phyloP scores from a whole-genome alignment of 805 yeast genomes.

The Candida mattraensis region DNA sequence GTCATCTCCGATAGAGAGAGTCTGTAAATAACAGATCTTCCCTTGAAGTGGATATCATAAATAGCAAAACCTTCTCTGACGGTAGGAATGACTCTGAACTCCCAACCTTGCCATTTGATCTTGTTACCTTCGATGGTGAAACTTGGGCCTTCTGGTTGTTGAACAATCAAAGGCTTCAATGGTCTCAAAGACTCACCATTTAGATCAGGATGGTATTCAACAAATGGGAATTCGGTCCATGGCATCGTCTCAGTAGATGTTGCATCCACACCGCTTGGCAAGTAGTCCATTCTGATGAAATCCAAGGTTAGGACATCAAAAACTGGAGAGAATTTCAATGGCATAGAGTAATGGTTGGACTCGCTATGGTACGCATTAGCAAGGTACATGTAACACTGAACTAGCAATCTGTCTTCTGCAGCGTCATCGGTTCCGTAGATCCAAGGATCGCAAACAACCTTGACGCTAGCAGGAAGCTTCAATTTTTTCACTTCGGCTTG shows the following conservation, averaged over 20 bases:
- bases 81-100: conserved; percentile 66
- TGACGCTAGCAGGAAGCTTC: conserved; percentile 54
- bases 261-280: conserved; percentile 71
- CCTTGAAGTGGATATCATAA: conserved; percentile 72
- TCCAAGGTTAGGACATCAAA: conserved; percentile 60
- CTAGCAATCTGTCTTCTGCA: conserved; percentile 56
- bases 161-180: conserved; percentile 66
- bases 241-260: conserved; percentile 53
- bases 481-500: conserved; percentile 65
- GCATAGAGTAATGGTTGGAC: conserved; percentile 74
- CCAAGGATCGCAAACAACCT: conserved; percentile 76
- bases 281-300: conserved; percentile 69
- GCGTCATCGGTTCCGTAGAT: conserved; percentile 72
- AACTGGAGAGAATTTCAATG: conserved; percentile 73
- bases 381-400: conserved; percentile 76
- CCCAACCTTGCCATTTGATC: conserved; percentile 83
- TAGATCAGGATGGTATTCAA: conserved; percentile 75
- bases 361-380: conserved; percentile 64
- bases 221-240: conserved; percentile 59
- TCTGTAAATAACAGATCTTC: conserved; percentile 74
- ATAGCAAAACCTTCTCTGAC: conserved; percentile 79
- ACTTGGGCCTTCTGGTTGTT: conserved; percentile 81
- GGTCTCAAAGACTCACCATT: conserved; percentile 56
- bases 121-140: conserved; percentile 60
- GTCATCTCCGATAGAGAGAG: conserved; percentile 80